Evolutionary conservation across 495 filamentous ascomycete genomes (phyloP), one percentile per base, ranked within the genome.

Genomic region (Evansstolkia leycettana): DNA sequence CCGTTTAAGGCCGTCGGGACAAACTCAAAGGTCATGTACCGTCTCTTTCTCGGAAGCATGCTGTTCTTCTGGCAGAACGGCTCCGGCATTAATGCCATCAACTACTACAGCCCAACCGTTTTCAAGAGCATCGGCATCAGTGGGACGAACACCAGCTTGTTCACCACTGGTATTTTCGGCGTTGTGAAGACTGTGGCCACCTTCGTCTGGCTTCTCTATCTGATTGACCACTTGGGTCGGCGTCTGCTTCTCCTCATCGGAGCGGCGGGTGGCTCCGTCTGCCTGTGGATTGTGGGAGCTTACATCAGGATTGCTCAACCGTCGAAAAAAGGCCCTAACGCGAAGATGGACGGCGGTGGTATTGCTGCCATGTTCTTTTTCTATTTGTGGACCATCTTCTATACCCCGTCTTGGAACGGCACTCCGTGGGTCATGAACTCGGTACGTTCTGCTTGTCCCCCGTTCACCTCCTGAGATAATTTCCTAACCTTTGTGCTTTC

Each of bases 311-410:
- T 77, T 34, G 70, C 73, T 0, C 47, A 72, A 36, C 65, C 69
- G 8, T 50, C 52, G 1, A 34, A 44, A 7, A 41, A 59, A 0
- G 58, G 67, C 39, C 46, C 45, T 11, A 64, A 42, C 13, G 40
- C 38, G 4, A 33, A 50, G 3, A 54, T 81, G 35, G 57, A 59
- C 5, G 52, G 69, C 6, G 76, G 69, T 28, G 78, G 78, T 28
- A 78, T 80, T 34, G 72, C 73, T 0, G 80, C 80, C 24, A 73
- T 84, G 30, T 80, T 82, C 63, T 82, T 84, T 67, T 83, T 84
- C 60, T 85, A 84, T 47, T 67, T 85, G 11, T 84, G 79, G 77
- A 84, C 80, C 3, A 73, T 74, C 6, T 84, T 80, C 57, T 85
- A 85, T 48, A 81, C 80, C 5, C 74, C 80, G 0, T 73, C 75